A percentile compares a stretch with the other conserved stretches of the same genome.
phyloP scores from a whole-genome alignment of 768 basidiomycete species.

The Nidularia sp. region DNA sequence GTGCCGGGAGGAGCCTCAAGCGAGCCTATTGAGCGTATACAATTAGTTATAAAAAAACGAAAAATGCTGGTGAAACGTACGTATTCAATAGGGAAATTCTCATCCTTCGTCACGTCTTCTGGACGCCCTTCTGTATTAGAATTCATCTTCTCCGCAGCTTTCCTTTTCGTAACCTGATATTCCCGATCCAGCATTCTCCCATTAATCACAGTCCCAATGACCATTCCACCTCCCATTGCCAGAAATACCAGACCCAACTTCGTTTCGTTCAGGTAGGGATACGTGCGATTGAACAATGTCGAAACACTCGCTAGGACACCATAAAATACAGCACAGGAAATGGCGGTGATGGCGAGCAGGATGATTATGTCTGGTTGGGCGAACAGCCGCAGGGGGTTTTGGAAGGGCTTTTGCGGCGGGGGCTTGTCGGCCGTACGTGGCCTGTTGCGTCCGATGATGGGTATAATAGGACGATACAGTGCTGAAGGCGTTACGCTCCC shows the following conservation, averaged over 20 bases:
- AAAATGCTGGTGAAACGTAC: slow-evolving; percentile 11
- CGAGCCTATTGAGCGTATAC: slow-evolving; percentile 9
- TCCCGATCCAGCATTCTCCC: slow-evolving; percentile 68
- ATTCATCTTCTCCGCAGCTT: neutral
- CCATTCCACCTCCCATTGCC: slow-evolving; percentile 69
- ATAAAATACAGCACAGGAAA: slow-evolving; percentile 55
- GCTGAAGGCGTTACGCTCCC: slow-evolving; percentile 41
- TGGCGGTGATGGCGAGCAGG: slow-evolving; percentile 46
- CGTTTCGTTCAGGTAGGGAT: slow-evolving; percentile 57
- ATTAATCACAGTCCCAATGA: slow-evolving; percentile 50
- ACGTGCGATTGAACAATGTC: slow-evolving; percentile 52
- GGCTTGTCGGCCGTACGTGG: neutral
- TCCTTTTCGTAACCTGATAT: slow-evolving; percentile 38
- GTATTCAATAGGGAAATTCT: slow-evolving; percentile 56
- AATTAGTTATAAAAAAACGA: neutral
- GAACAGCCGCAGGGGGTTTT: slow-evolving; percentile 56
- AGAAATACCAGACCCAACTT: slow-evolving; percentile 77
- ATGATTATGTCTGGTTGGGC: slow-evolving; percentile 52
- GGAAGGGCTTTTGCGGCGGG: slow-evolving; percentile 25
- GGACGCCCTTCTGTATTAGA: neutral
- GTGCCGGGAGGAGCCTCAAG: slow-evolving; percentile 11
- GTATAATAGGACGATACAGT: slow-evolving; percentile 54
- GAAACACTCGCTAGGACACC: slow-evolving; percentile 58
- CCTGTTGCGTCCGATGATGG: slow-evolving; percentile 22
- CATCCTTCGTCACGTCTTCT: slow-evolving; percentile 9